Percentiles rank a stretch among this genome's conserved stretches.
phyloP scores from a whole-genome alignment of 805 yeast genomes.

The Kuraishia molischiana region DNA sequence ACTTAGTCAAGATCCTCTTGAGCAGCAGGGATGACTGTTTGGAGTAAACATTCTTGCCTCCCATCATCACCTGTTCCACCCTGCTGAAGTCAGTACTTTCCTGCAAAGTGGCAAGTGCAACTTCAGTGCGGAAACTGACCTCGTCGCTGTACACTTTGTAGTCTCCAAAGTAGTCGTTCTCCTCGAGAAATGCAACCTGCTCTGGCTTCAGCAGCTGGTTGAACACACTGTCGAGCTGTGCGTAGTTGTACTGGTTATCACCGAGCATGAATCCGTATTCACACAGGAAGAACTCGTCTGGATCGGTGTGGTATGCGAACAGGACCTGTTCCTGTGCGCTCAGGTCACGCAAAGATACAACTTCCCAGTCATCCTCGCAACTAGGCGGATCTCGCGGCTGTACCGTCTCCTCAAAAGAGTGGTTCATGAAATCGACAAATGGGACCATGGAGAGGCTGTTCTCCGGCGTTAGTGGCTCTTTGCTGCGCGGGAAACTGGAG shows the following conservation, averaged over 20 bases:
- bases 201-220: conserved; percentile 19
- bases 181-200: conserved; percentile 37
- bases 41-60: too few relatives aligned
- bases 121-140: conserved; percentile 63
- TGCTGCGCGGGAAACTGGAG: conserved; percentile 41
- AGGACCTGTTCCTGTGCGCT: conserved; percentile 41
- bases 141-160: conserved; percentile 50
- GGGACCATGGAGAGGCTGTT: conserved; percentile 90
- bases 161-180: conserved; percentile 56
- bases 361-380: not conserved
- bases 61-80: not conserved
- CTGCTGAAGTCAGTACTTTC: conserved; percentile 10
- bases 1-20: too few relatives aligned
- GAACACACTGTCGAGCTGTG: conserved; percentile 50
- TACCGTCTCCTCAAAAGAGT: conserved; percentile 17
- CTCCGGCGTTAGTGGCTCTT: conserved; percentile 20
- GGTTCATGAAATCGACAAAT: conserved; percentile 81
- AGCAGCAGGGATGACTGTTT: too few relatives aligned
- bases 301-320: conserved; percentile 82
- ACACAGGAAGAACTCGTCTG: conserved; percentile 68
- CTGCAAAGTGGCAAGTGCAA: conserved; percentile 58
- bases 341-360: not conserved
- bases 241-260: conserved; percentile 55
- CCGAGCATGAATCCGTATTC: conserved; percentile 77
- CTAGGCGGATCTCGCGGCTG: not conserved